Conservation (phyloP, 176 grass and related monocot genomes). For the Aegilops umbellulata region DNA sequence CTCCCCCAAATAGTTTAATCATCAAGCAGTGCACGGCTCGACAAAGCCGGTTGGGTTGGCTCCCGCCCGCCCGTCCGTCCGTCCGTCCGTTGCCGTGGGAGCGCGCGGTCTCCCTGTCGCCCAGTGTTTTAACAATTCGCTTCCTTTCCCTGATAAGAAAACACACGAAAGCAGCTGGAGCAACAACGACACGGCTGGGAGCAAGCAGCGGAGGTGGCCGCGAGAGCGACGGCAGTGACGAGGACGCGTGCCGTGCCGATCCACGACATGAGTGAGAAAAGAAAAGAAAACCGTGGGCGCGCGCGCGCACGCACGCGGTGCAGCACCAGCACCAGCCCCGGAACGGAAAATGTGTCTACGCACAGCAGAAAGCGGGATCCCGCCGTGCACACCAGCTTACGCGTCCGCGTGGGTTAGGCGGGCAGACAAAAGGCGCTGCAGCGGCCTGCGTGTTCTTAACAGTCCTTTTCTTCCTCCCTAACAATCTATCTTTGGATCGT, state of each 20-base stretch:
- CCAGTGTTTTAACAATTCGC: not conserved
- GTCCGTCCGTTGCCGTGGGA: not conserved
- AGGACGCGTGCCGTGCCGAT: not conserved
- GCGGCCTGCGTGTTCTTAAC: too few species aligned
- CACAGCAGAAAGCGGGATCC: not conserved
- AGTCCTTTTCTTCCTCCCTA: not conserved
- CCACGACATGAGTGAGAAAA: not conserved
- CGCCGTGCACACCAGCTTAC: too few species aligned
- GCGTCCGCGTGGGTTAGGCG: too few species aligned
- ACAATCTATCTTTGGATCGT: too few species aligned
- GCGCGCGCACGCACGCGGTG: too few species aligned
- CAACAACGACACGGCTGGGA: not conserved
- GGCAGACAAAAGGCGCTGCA: not conserved
- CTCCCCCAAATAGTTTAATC: not conserved
- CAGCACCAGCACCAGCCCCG: too few species aligned
- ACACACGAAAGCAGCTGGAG: not conserved
- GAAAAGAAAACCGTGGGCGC: not conserved
- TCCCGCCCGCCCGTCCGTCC: not conserved
- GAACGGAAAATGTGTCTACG: too few species aligned
- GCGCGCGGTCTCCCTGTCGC: not conserved
- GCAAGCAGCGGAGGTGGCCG: not conserved
- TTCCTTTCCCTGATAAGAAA: not conserved
- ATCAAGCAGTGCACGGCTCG: not conserved
- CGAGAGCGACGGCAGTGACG: not conserved
- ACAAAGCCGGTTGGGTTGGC: not conserved